phyloP scores from a whole-genome alignment of 805 yeast species.

The Henningerozyma blattae region DNA sequence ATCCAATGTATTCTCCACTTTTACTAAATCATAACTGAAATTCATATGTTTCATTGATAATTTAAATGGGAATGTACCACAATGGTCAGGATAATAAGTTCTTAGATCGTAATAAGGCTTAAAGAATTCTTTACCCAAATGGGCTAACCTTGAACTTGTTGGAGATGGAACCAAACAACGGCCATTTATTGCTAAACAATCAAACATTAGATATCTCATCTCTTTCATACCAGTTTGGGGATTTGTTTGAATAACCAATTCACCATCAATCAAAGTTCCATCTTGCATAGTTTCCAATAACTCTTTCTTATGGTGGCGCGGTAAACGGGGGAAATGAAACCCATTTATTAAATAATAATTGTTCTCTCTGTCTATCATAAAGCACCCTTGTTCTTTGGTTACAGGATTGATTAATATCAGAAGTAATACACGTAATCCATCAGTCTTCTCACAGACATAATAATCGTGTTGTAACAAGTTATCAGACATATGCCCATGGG shows the following conservation, averaged over 20 bases:
- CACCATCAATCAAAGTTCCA: slow-evolving; percentile 91
- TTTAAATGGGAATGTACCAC: slow-evolving; percentile 71
- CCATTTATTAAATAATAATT: slow-evolving; percentile 74
- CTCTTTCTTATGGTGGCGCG: slow-evolving; percentile 22
- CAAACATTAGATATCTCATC: slow-evolving; percentile 77
- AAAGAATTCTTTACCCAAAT: slow-evolving; percentile 68
- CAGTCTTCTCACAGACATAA: slow-evolving; percentile 91
- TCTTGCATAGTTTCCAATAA: slow-evolving; percentile 48
- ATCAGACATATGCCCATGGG: slow-evolving; percentile 53
- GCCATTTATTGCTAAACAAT: slow-evolving; percentile 78
- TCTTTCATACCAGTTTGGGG: slow-evolving; percentile 47
- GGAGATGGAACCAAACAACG: slow-evolving; percentile 55
- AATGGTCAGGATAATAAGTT: slow-evolving; percentile 56
- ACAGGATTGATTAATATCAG: slow-evolving; percentile 51
- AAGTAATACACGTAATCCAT: slow-evolving; percentile 80
- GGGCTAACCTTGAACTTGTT: slow-evolving; percentile 74
- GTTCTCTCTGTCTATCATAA: slow-evolving; percentile 78
- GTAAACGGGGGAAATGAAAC: slow-evolving; percentile 64
- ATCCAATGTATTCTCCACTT: slow-evolving; percentile 60
- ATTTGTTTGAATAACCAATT: slow-evolving; percentile 62
- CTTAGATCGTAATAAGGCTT: slow-evolving; percentile 72
- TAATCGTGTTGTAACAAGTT: slow-evolving; percentile 63
- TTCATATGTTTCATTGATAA: slow-evolving; percentile 83
- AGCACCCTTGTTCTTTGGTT: slow-evolving; percentile 76
- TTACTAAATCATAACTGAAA: slow-evolving; percentile 62